phyloP scores from a whole-genome alignment of 139 green algal genomes.

The Picochlorum sp. region DNA sequence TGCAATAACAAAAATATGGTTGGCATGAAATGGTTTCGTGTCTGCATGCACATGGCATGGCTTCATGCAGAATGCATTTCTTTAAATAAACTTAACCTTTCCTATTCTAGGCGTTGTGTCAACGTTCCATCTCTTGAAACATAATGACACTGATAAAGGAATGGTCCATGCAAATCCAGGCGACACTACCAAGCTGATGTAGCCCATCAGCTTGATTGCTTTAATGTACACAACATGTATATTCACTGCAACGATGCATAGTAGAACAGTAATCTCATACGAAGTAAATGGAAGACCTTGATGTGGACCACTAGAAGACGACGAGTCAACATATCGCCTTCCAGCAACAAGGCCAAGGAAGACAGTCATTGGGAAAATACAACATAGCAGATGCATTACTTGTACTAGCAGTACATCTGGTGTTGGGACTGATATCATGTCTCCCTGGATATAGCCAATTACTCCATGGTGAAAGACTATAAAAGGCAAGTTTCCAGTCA shows the following conservation, averaged over 20 bases:
- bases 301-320: no score
- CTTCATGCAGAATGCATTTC: no score
- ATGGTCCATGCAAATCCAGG: constrained; percentile 31
- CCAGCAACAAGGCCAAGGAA: constrained; percentile 35
- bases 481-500: constrained; percentile 13
- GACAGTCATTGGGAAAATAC: constrained; percentile 36
- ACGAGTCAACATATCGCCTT: neutral
- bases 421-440: constrained; percentile 7
- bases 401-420: constrained; percentile 29
- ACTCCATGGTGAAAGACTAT: constrained; percentile 25
- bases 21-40: no score
- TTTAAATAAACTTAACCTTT: neutral
- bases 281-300: neutral
- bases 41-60: no score
- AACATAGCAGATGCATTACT: constrained; percentile 16
- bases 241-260: constrained; percentile 8
- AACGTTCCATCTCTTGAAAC: neutral
- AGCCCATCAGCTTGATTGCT: constrained; percentile 1
- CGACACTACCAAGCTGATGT: constrained; percentile 13
- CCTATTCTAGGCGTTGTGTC: neutral
- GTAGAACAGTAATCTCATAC: neutral
- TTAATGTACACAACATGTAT: constrained; percentile 10
- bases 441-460: constrained; percentile 3
- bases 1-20: no score
- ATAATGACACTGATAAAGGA: constrained; percentile 22